Percentiles rank a stretch among this genome's conserved stretches.
These are phyloP conservation scores for Penicillium sp. DNA, from an alignment of 2,329 filamentous ascomycete genomes.

Conservation along the genomic window DNA sequence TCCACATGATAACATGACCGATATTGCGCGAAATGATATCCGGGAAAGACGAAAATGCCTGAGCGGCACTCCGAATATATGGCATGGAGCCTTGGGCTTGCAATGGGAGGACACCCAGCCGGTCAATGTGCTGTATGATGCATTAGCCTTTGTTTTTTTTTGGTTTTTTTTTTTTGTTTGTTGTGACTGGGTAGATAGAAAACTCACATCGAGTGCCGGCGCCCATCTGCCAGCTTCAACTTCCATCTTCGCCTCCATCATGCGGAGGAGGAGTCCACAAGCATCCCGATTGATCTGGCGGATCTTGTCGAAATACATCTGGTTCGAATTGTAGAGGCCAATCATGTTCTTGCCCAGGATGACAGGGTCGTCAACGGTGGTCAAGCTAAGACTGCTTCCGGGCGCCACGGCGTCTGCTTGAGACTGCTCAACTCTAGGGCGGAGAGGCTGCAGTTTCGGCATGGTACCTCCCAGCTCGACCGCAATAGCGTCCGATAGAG, in stretches of 20 bases:
- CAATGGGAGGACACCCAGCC: constrained; percentile 76
- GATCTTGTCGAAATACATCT: constrained; percentile 61
- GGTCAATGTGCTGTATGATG: constrained; percentile 63
- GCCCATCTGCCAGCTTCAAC: constrained; percentile 61
- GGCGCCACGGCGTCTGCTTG: constrained; percentile 39
- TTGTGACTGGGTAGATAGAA: too few relatives aligned
- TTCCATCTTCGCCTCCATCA: constrained; percentile 60
- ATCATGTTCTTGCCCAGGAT: constrained; percentile 63
- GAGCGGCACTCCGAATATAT: constrained; percentile 74
- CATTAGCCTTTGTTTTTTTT: too few relatives aligned
- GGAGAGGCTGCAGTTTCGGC: constrained; percentile 74
- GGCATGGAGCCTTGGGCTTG: constrained; percentile 71
- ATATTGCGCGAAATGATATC: constrained; percentile 84
- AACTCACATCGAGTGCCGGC: constrained; percentile 63
- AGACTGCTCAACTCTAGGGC: constrained; percentile 57
- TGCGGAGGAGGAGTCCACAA: constrained; percentile 58
- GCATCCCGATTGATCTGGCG: constrained; percentile 57
- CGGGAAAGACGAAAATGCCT: constrained; percentile 74
- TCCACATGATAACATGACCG: constrained; percentile 90
- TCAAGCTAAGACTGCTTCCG: constrained; percentile 57
- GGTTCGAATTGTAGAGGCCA: constrained; percentile 60
- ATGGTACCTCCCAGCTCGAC: constrained; percentile 81
- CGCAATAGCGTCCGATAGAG: constrained; percentile 83
- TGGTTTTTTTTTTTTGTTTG: too few relatives aligned
- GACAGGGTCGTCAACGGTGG: constrained; percentile 65